A percentile compares a stretch with the other conserved stretches of the same genome.
Conservation (phyloP, 1,284 basidiomycete species). For the Vanrija pseudolonga region DNA sequence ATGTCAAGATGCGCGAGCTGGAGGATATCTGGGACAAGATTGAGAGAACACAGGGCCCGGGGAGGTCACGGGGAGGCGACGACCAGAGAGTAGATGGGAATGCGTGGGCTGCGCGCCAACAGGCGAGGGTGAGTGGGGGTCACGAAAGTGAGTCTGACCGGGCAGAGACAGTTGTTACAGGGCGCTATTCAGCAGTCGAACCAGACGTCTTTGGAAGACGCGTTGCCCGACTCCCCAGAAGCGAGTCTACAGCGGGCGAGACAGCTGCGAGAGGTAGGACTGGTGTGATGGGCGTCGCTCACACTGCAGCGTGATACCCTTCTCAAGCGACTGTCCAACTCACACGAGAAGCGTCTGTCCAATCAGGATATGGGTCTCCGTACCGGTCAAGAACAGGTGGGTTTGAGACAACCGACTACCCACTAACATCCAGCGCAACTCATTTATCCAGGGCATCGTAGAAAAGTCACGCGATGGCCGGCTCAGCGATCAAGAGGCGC, state of each 20-base stretch:
- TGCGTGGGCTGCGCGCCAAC: conserved; percentile 2
- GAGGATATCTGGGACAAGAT: conserved; percentile 40
- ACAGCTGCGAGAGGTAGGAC: conserved; percentile 28
- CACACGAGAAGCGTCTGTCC: too few species aligned
- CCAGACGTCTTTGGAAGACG: background rate
- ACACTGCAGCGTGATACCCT: background rate
- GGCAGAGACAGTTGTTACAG: too few species aligned
- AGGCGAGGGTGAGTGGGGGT: conserved; percentile 16
- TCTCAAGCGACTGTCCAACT: conserved; percentile 3
- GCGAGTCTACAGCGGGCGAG: conserved; percentile 27
- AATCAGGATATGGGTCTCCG: too few species aligned
- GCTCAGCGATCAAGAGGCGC: conserved; percentile 24
- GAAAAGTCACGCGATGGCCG: conserved; percentile 20
- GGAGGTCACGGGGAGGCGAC: too few species aligned
- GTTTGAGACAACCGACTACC: too few species aligned
- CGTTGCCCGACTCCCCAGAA: conserved; percentile 6
- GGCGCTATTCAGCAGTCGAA: background rate
- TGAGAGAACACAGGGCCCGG: conserved; percentile 25
- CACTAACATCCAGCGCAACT: conserved; percentile 16
- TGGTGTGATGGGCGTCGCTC: background rate
- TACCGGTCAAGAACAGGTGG: background rate
- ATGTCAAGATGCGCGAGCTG: conserved; percentile 33
- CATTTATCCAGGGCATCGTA: conserved; percentile 23
- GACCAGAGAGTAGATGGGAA: too few species aligned
- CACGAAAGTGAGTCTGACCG: background rate